Conservation (phyloP, 768 basidiomycete species). For the Leccinum fibrillosum region DNA sequence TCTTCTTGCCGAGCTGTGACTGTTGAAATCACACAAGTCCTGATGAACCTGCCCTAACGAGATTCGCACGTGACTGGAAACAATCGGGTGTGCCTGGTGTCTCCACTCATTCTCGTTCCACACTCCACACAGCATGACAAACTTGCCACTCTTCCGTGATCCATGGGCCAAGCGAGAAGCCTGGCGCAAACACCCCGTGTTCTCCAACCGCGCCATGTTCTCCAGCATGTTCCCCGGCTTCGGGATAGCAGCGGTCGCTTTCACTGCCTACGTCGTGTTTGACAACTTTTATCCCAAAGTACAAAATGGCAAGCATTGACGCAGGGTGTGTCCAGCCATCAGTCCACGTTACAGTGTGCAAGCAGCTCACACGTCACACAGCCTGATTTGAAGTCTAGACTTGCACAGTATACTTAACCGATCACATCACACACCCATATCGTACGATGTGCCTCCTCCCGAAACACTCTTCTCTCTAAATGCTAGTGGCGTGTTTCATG, state of each 20-base stretch:
- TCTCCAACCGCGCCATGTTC: constrained; percentile 85
- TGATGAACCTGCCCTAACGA: constrained; percentile 56
- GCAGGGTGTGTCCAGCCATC: constrained; percentile 6
- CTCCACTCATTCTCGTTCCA: constrained; percentile 6
- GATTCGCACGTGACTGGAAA: constrained; percentile 24
- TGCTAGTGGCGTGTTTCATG: neutral
- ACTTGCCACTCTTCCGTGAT: constrained; percentile 78
- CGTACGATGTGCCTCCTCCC: neutral
- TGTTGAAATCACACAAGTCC: constrained; percentile 41
- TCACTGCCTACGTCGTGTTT: constrained; percentile 84
- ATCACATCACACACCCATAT: neutral
- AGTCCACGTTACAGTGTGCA: neutral
- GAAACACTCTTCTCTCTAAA: neutral
- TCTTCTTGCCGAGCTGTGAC: constrained; percentile 19
- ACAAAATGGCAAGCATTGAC: constrained; percentile 27
- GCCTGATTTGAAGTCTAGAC: constrained; percentile 8
- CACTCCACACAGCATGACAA: constrained; percentile 45
- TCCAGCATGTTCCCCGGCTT: constrained; percentile 91
- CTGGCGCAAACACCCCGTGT: constrained; percentile 89
- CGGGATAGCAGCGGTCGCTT: constrained; percentile 88
- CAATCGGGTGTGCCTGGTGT: neutral
- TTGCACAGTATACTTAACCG: neutral
- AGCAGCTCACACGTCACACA: constrained; percentile 1
- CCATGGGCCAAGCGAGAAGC: constrained; percentile 94
- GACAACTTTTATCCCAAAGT: constrained; percentile 64